Base-by-base conservation (phyloP, 148 eudicot genomes). In the Chenopodium album region DNA sequence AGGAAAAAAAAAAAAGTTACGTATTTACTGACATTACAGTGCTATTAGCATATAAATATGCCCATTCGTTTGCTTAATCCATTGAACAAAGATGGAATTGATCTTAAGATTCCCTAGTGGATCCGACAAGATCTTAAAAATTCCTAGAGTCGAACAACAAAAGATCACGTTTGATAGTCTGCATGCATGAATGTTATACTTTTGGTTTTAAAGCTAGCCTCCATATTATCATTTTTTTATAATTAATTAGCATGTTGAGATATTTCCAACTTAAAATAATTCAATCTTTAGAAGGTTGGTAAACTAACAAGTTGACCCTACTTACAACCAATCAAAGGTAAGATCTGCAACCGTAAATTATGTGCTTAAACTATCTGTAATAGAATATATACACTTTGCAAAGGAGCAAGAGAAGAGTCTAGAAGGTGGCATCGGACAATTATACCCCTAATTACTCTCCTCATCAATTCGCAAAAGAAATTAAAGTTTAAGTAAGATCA, bases 271-370 rank as follows among this genome's bases (percentile, higher is more conserved):
- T 62, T 59, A 26, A 34, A 79, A 9, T 79, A 79, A 22, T 13
- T 16, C 48, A 71, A 32, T 22, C 7, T 34, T 72, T 62, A 46
- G 47, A 2, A 41, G 76, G 82, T 80, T 63, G 77, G 41, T 80
- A 64, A 80, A 44, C 82, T 37, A 72, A 76, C 82, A 72, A 32
- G 14, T 71, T 54, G 44, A 68, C 75, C 72, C 72, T 26, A 65
- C 13, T 54, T 1, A 31, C 23, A 17, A 23, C 64, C 9, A 29
- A 67, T 29, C 13, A 50, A 50, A 50, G 54, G 6, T 41, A 41
- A 41, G 44, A 41, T 41, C 6, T 41, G 5, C 8, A 41, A 41
- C 44, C 44, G 44, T 41, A 41, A 6, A 41, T 41, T 41, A 41
- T 5, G 44, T 41, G 44, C 44, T 41, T 41, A 41, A 41, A 41